These are phyloP conservation scores for Aspergillus ruber DNA, from an alignment of 2,329 filamentous ascomycete genomes.

Conservation along the genomic window DNA sequence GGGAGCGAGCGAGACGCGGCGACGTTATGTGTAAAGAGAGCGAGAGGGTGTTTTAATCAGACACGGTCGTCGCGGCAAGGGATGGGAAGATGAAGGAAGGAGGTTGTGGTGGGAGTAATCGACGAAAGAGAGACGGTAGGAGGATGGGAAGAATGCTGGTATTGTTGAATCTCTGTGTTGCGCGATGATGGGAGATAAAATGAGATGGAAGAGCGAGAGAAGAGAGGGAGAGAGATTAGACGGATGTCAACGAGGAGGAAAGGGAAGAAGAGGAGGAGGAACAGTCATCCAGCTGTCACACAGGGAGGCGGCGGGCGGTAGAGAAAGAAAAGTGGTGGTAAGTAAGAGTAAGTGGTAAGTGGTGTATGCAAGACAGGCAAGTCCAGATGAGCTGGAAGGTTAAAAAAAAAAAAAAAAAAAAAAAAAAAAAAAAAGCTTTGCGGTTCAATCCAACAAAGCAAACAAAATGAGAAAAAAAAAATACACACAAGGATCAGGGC, in stretches of 20 bases:
- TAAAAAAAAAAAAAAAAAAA: constrained; percentile 4
- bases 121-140: constrained; percentile 2
- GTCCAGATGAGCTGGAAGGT: background rate
- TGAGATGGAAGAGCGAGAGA: constrained; percentile 4
- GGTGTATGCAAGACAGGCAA: too few relatives aligned
- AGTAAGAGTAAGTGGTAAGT: constrained; percentile 8
- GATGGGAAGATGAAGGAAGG: constrained; percentile 15
- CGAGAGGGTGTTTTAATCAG: constrained; percentile 23
- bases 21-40: constrained; percentile 17
- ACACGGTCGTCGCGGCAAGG: constrained; percentile 28
- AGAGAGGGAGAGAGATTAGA: constrained; percentile 18
- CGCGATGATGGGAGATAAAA: constrained; percentile 3
- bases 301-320: constrained; percentile 29
- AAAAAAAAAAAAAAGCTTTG: constrained; percentile 8
- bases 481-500: background rate
- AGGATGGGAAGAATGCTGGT: background rate
- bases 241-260: constrained; percentile 29
- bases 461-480: constrained; percentile 12
- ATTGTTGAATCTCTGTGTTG: too few relatives aligned
- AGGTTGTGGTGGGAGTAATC: constrained; percentile 10
- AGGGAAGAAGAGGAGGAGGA: constrained; percentile 31
- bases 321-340: constrained; percentile 16
- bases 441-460: background rate
- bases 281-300: constrained; percentile 33
- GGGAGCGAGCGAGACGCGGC: background rate